Percentiles rank a stretch among this genome's conserved stretches.
Conservation (phyloP, 1,284 basidiomycete genomes). For the Somion occarium region DNA sequence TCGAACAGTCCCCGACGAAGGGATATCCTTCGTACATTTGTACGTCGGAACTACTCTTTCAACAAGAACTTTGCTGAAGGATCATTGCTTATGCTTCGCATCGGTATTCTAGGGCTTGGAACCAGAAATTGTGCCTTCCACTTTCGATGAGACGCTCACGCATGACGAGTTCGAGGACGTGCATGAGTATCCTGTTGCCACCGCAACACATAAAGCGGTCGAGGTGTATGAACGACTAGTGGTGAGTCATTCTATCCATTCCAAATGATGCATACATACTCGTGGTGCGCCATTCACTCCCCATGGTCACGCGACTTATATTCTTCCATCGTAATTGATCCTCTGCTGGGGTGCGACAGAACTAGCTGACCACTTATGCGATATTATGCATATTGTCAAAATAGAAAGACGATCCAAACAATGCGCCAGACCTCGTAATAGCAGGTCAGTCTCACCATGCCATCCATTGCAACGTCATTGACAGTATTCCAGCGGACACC, state of each 20-base stretch:
- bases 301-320: no score
- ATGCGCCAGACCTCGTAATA: conserved; percentile 93
- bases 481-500: conserved; percentile 93
- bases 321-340: no score
- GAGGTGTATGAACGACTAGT: conserved; percentile 91
- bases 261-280: background rate
- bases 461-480: background rate
- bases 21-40: conserved; percentile 75
- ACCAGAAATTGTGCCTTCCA: conserved; percentile 87
- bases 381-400: background rate
- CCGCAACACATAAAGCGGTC: conserved; percentile 87
- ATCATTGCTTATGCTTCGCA: no score
- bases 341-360: no score
- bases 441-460: conserved; percentile 58
- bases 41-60: conserved; percentile 41
- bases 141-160: conserved; percentile 80
- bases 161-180: conserved; percentile 69
- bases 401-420: conserved; percentile 63
- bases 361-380: background rate
- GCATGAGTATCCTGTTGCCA: conserved; percentile 92
- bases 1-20: conserved; percentile 82
- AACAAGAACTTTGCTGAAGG: conserved; percentile 7
- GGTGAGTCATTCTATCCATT: conserved; percentile 35
- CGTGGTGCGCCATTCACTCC: background rate
- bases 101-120: conserved; percentile 59